Evolutionary conservation across 495 filamentous ascomycete species (phyloP).

Genomic region (Oidiodendron maius): DNA sequence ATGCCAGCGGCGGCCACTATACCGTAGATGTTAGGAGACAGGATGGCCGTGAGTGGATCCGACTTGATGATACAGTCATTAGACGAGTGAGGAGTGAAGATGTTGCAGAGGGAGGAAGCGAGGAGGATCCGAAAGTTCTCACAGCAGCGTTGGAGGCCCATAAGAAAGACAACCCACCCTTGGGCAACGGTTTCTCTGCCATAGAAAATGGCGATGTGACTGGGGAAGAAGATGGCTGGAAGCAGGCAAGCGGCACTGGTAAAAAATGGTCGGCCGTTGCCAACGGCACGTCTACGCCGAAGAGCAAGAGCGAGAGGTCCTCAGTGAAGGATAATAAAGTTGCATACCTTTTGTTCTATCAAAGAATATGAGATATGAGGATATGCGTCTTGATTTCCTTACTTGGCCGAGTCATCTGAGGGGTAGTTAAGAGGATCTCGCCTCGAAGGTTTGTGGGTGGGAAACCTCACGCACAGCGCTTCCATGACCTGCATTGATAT

Average conservation of each 20-base stretch:
- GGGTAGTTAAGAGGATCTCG: not conserved
- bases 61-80: slow-evolving; percentile 90
- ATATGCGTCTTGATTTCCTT: not conserved
- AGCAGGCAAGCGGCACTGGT: slow-evolving; percentile 60
- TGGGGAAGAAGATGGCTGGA: slow-evolving; percentile 70
- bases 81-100: slow-evolving; percentile 81
- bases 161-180: slow-evolving; percentile 40
- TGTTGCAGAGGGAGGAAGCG: slow-evolving; percentile 78
- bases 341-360: slow-evolving; percentile 93
- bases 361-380: slow-evolving; percentile 32
- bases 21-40: slow-evolving; percentile 94
- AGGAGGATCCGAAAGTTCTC: slow-evolving; percentile 68
- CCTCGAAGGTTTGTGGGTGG: not conserved
- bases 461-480: slow-evolving; percentile 13
- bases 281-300: slow-evolving; percentile 56
- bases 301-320: slow-evolving; percentile 61
- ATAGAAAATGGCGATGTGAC: slow-evolving; percentile 58
- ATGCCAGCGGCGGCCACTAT: slow-evolving; percentile 91
- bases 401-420: not conserved
- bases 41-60: slow-evolving; percentile 90
- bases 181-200: slow-evolving; percentile 62
- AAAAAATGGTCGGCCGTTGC: slow-evolving; percentile 63
- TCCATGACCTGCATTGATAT: slow-evolving; percentile 7
- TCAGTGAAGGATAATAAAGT: slow-evolving; percentile 88
- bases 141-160: slow-evolving; percentile 59